phyloP scores from a whole-genome alignment of 805 yeast genomes.

The Metschnikowia dekortorum region DNA sequence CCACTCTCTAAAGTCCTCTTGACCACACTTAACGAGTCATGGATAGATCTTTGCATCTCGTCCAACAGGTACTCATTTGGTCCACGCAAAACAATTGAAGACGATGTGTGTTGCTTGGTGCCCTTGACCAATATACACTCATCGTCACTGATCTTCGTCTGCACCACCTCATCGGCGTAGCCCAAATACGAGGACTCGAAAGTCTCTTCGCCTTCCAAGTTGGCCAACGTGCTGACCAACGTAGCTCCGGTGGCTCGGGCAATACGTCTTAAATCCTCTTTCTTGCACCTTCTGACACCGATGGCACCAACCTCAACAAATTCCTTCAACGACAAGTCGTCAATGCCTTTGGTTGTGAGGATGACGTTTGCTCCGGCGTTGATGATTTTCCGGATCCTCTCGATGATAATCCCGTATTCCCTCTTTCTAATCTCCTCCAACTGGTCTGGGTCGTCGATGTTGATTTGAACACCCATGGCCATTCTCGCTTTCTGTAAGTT shows the following conservation, averaged over 20 bases:
- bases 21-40: slow-evolving; percentile 90
- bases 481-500: slow-evolving; percentile 93
- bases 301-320: slow-evolving; percentile 88
- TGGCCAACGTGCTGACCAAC: slow-evolving; percentile 77
- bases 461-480: slow-evolving; percentile 98
- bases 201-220: slow-evolving; percentile 93
- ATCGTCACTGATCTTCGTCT: slow-evolving; percentile 89
- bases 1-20: slow-evolving; percentile 96
- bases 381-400: slow-evolving; percentile 75
- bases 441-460: slow-evolving; percentile 96
- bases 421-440: slow-evolving; percentile 87
- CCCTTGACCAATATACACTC: slow-evolving; percentile 93
- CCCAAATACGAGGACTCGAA: slow-evolving; percentile 85
- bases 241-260: slow-evolving; percentile 99
- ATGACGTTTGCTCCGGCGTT: slow-evolving; percentile 91
- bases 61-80: slow-evolving; percentile 92
- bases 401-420: slow-evolving; percentile 81
- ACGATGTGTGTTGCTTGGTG: slow-evolving; percentile 83
- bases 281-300: slow-evolving; percentile 96
- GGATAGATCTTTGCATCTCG: slow-evolving; percentile 97
- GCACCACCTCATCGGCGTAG: slow-evolving; percentile 83
- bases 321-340: slow-evolving; percentile 85
- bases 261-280: slow-evolving; percentile 93
- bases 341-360: slow-evolving; percentile 90
- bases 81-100: slow-evolving; percentile 91